A percentile compares a stretch with the other conserved stretches of the same genome.
These are phyloP conservation scores for Sodiomyces alkalinus DNA, from an alignment of 2,329 filamentous ascomycete genomes.

Conservation along the genomic window DNA sequence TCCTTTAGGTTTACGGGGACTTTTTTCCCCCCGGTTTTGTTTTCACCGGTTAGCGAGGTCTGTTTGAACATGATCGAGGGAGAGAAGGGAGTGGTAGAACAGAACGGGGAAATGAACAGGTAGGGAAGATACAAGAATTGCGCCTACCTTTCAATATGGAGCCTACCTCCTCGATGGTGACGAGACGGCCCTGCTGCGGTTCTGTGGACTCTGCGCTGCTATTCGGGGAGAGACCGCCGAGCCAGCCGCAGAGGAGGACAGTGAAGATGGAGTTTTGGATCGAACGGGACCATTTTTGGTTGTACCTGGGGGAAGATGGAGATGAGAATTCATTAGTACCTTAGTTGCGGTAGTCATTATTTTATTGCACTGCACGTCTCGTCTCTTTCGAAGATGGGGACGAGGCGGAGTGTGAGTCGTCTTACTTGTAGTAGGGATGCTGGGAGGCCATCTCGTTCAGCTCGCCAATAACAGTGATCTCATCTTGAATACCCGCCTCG, in stretches of 20 bases:
- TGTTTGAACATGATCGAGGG: too few relatives aligned
- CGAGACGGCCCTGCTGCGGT: conserved; percentile 46
- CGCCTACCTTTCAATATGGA: conserved; percentile 53
- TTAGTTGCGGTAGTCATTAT: too few relatives aligned
- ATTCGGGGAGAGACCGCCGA: conserved; percentile 62
- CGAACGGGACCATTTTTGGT: conserved; percentile 69
- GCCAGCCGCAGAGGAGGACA: conserved; percentile 51
- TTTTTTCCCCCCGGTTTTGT: too few relatives aligned
- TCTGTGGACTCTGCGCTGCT: conserved; percentile 31
- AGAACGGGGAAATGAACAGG: background rate
- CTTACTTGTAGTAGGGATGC: conserved; percentile 90
- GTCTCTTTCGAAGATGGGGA: conserved; percentile 1
- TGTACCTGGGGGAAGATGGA: conserved; percentile 40
- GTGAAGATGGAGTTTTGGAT: conserved; percentile 62
- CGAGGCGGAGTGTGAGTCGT: background rate
- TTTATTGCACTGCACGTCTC: conserved; percentile 49
- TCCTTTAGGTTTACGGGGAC: conserved; percentile 88
- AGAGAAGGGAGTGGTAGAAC: background rate
- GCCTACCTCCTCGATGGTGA: conserved; percentile 82
- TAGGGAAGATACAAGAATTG: background rate
- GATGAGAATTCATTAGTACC: too few relatives aligned
- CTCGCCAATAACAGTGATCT: conserved; percentile 54
- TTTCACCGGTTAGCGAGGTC: too few relatives aligned
- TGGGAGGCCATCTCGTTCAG: conserved; percentile 62
- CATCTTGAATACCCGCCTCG: conserved; percentile 54